Percentiles rank a stretch among this genome's conserved stretches.
Conservation (phyloP, 2,329 filamentous ascomycete genomes). For the Corniculantispora saksenae region DNA sequence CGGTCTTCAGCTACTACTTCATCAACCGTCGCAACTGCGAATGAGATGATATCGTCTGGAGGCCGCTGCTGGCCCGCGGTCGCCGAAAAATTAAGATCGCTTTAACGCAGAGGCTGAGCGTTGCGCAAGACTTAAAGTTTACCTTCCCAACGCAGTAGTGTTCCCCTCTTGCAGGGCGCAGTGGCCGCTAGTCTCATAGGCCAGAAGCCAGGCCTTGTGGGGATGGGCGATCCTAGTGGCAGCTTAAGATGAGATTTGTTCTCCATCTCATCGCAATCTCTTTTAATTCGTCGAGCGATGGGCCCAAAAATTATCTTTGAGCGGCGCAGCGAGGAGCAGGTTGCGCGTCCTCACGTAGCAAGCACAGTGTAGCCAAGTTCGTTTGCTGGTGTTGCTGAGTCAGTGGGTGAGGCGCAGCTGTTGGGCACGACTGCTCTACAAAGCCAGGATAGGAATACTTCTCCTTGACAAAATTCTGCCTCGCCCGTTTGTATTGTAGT, state of each 20-base stretch:
- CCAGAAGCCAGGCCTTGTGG: background rate
- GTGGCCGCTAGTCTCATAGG: background rate
- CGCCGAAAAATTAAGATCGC: background rate
- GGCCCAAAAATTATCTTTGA: no score
- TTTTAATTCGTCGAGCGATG: no score
- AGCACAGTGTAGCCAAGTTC: background rate
- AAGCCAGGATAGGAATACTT: background rate
- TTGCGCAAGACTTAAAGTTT: background rate
- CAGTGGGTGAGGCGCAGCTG: background rate
- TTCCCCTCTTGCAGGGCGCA: constrained; percentile 2
- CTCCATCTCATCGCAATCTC: background rate
- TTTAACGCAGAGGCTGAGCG: background rate
- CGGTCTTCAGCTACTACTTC: background rate
- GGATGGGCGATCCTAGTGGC: background rate
- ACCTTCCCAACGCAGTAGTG: background rate
- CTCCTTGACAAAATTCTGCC: no score
- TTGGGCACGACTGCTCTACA: background rate
- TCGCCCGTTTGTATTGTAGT: no score
- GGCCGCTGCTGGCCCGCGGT: background rate
- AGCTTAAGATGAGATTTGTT: background rate
- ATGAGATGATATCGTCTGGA: background rate
- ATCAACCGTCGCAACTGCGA: background rate
- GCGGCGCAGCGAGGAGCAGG: no score
- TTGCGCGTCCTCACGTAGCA: no score
- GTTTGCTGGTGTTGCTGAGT: background rate